Percentiles rank a stretch among this genome's conserved stretches.
These are phyloP conservation scores for Pinus taeda DNA, from an alignment of 75 land plant species.

Conservation along the genomic window DNA sequence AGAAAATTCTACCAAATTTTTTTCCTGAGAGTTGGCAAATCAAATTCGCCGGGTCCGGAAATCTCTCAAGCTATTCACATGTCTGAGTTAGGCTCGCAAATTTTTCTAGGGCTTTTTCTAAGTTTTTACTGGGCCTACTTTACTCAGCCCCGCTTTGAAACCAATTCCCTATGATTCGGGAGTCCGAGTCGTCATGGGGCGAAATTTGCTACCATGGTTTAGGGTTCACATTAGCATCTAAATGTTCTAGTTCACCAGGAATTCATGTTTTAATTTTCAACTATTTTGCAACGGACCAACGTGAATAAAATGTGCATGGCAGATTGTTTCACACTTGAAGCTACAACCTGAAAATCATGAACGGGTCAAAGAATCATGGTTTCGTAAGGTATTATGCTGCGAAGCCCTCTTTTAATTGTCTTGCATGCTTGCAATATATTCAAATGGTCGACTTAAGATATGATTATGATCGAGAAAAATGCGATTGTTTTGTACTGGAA, in stretches of 20 bases:
- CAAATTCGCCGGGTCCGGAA: no score
- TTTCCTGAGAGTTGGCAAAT: no score
- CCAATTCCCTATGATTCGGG: no score
- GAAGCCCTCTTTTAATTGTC: neutral
- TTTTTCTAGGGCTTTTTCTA: no score
- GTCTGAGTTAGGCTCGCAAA: no score
- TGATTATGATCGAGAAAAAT: neutral
- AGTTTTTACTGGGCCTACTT: no score
- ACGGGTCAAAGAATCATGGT: constrained; percentile 17
- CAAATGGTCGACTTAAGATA: neutral
- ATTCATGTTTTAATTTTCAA: neutral
- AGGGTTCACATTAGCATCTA: neutral
- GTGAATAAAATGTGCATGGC: neutral
- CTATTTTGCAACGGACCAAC: neutral
- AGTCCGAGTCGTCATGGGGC: no score
- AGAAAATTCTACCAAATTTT: no score
- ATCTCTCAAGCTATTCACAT: no score
- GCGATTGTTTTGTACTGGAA: neutral
- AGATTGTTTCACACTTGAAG: constrained; percentile 24
- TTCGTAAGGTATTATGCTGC: constrained; percentile 1
- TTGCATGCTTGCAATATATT: neutral
- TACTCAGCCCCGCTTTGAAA: no score
- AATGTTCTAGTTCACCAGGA: neutral
- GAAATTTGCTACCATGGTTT: neutral
- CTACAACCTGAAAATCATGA: constrained; percentile 15